Evolutionary conservation across 1,284 basidiomycete genomes (phyloP).

Genomic region (Pseudomicrostroma phylloplanum): DNA sequence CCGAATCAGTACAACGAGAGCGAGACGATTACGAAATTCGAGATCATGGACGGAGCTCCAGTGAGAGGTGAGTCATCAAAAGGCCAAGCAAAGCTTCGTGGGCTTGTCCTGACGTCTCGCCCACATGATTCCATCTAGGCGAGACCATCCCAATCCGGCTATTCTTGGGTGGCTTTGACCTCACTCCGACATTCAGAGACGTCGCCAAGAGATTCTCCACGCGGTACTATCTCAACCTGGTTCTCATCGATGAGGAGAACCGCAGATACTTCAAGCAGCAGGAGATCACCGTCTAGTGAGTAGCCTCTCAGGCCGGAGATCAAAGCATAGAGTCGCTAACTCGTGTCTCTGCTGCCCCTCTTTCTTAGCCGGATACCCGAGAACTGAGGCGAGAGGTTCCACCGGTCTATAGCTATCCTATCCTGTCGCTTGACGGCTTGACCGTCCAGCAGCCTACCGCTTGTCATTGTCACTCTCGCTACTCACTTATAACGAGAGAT

Average conservation of each 20-base stretch:
- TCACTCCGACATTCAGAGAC: conserved; percentile 96
- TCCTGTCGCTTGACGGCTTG: too few relatives aligned
- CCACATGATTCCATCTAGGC: conserved; percentile 45
- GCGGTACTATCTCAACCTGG: conserved; percentile 84
- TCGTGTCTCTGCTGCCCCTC: background rate
- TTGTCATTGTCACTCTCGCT: background rate
- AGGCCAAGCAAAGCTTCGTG: conserved; percentile 20
- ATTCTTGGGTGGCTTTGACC: conserved; percentile 94
- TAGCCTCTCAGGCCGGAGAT: conserved; percentile 9
- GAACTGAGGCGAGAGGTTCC: conserved; percentile 13
- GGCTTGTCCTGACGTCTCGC: background rate
- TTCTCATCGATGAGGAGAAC: conserved; percentile 96
- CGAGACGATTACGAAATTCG: conserved; percentile 98
- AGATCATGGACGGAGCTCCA: conserved; percentile 69
- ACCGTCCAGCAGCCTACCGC: background rate
- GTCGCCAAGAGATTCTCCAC: conserved; percentile 99
- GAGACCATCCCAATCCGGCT: conserved; percentile 97
- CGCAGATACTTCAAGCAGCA: conserved; percentile 76
- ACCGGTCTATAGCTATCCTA: too few relatives aligned
- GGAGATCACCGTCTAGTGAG: conserved; percentile 47
- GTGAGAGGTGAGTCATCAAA: conserved; percentile 63
- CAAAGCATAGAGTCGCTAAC: background rate
- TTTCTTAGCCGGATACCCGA: conserved; percentile 13
- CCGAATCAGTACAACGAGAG: conserved; percentile 99
- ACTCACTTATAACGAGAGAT: background rate